Percentiles rank a stretch among this genome's conserved stretches.
Evolutionary conservation across 306 rosid species (phyloP).

Genomic region (Rubus idaeus): DNA sequence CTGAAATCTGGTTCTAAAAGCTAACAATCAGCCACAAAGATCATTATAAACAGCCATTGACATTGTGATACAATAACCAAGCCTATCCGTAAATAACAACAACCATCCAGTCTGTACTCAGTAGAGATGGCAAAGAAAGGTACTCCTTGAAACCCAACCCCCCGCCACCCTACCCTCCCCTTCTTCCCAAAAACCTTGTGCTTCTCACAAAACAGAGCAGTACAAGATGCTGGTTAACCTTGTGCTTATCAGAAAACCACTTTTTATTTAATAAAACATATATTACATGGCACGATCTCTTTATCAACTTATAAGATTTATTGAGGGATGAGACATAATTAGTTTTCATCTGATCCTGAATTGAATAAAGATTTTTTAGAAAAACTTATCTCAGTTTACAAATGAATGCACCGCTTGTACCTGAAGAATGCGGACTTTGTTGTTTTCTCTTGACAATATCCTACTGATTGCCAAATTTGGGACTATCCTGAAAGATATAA

Average conservation of each 20-base stretch:
- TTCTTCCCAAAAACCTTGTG: not conserved
- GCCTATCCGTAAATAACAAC: not conserved
- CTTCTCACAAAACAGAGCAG: not conserved
- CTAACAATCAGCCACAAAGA: not conserved
- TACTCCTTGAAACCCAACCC: not conserved
- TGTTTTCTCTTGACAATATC: slow-evolving; percentile 85
- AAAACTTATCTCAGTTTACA: not conserved
- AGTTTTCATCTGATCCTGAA: not conserved
- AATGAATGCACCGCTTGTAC: slow-evolving; percentile 31
- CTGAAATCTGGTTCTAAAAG: not conserved
- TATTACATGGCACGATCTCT: slow-evolving; percentile 6
- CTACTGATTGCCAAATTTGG: slow-evolving; percentile 94
- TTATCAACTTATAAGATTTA: slow-evolving; percentile 1
- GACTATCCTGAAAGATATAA: slow-evolving; percentile 64
- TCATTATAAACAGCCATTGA: not conserved
- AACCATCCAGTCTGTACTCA: not conserved
- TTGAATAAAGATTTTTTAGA: not conserved
- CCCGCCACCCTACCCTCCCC: not conserved
- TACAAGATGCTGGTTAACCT: not conserved
- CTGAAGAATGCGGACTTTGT: slow-evolving; percentile 97
- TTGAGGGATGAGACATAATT: not conserved
- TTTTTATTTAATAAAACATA: not conserved
- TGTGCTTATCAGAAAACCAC: not conserved
- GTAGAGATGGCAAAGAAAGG: not conserved
- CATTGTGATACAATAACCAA: not conserved